phyloP scores from a whole-genome alignment of 164 flowering plant genomes.

The Chloranthus sessilifolius region DNA sequence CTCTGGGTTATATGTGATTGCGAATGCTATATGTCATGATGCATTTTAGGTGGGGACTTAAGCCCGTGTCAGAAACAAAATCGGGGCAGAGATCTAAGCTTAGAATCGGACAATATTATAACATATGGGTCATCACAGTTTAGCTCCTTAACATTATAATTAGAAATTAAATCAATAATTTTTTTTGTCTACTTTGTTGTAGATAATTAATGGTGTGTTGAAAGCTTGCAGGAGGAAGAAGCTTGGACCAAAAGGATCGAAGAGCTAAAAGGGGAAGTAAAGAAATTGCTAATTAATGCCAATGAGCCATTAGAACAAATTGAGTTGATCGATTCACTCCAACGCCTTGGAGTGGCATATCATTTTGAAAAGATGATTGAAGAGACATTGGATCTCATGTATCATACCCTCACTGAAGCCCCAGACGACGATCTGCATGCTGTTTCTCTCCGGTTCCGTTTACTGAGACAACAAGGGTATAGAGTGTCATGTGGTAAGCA shows the following conservation, averaged over 20 bases:
- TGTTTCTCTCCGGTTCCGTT: slow-evolving; percentile 8
- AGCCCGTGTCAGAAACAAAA: too few relatives aligned
- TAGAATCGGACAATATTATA: too few relatives aligned
- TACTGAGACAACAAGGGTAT: slow-evolving; percentile 12
- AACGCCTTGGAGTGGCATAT: slow-evolving; percentile 11
- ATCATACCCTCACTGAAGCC: neutral
- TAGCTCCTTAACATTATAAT: too few relatives aligned
- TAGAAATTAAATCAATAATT: too few relatives aligned
- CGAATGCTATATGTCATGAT: too few relatives aligned
- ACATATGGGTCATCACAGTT: too few relatives aligned
- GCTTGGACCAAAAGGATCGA: neutral
- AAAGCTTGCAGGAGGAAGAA: slow-evolving; percentile 4
- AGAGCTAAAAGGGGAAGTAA: slow-evolving; percentile 3
- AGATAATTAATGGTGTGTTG: too few relatives aligned
- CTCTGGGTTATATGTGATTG: too few relatives aligned
- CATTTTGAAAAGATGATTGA: slow-evolving; percentile 10
- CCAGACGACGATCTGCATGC: neutral
- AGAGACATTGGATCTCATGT: neutral
- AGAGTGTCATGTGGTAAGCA: slow-evolving; percentile 4
- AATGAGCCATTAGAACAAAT: neutral
- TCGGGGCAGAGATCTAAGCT: too few relatives aligned
- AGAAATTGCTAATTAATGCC: neutral
- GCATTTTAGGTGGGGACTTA: too few relatives aligned
- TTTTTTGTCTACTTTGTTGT: too few relatives aligned
- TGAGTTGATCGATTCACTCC: slow-evolving; percentile 7